Conservation (phyloP, 2,329 filamentous ascomycete species). For the Penicillium glabrum region DNA sequence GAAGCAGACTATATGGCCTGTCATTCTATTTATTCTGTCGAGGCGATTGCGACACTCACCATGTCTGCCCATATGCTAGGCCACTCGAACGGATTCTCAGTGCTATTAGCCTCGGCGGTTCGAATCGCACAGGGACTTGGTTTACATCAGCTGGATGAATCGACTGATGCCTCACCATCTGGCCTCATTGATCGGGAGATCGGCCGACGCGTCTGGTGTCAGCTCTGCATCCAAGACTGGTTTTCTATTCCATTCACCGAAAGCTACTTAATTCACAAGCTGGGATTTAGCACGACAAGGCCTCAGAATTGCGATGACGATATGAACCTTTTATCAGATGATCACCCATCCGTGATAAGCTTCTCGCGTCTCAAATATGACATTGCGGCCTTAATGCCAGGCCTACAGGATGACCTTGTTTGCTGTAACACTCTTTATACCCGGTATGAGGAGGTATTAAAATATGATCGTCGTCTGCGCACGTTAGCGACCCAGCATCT, state of each 20-base stretch:
- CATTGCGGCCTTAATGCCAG: constrained; percentile 38
- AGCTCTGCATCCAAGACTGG: constrained; percentile 46
- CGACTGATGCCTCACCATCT: constrained; percentile 20
- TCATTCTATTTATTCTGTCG: constrained; percentile 45
- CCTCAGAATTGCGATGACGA: constrained; percentile 36
- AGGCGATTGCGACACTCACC: constrained; percentile 51
- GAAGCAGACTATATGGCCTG: constrained; percentile 47
- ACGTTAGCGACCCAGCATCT: constrained; percentile 32
- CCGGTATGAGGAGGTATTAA: constrained; percentile 42
- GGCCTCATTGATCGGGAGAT: constrained; percentile 31
- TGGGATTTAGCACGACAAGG: constrained; percentile 34
- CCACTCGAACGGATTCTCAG: constrained; percentile 49
- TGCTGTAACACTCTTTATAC: constrained; percentile 37
- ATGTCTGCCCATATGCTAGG: constrained; percentile 52
- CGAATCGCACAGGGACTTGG: constrained; percentile 51
- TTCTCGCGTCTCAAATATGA: constrained; percentile 41
- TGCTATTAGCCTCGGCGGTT: constrained; percentile 46
- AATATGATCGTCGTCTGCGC: constrained; percentile 42
- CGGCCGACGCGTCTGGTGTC: constrained; percentile 41
- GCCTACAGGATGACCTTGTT: constrained; percentile 39
- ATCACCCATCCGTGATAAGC: constrained; percentile 35
- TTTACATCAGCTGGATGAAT: constrained; percentile 40
- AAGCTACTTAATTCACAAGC: constrained; percentile 37
- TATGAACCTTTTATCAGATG: constrained; percentile 26
- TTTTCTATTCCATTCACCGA: constrained; percentile 43